Evolutionary conservation across 2,329 filamentous ascomycete genomes (phyloP).

Genomic region (Biscogniauxia mediterranea): DNA sequence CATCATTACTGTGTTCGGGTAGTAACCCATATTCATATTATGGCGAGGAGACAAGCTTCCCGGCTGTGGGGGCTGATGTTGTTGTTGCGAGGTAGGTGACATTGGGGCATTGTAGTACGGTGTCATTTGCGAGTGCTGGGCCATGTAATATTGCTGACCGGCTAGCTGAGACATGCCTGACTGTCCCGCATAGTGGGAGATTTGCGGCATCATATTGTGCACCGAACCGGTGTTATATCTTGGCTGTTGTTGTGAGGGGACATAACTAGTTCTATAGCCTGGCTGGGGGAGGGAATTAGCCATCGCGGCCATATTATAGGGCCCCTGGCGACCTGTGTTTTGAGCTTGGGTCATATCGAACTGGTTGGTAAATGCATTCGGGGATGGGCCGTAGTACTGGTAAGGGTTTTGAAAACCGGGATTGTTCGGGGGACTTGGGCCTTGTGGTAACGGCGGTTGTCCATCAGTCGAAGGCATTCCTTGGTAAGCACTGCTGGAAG

Average conservation of each 20-base stretch:
- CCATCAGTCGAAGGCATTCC: slow-evolving; percentile 22
- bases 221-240: slow-evolving; percentile 34
- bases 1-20: slow-evolving; percentile 43
- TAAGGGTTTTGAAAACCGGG: slow-evolving; percentile 30
- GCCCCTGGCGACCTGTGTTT: slow-evolving; percentile 30
- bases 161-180: slow-evolving; percentile 37
- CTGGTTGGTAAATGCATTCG: slow-evolving; percentile 42
- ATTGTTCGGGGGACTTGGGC: slow-evolving; percentile 21
- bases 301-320: slow-evolving; percentile 50
- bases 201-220: slow-evolving; percentile 39
- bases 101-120: slow-evolving; percentile 44
- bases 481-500: slow-evolving; percentile 17
- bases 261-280: slow-evolving; percentile 39
- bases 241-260: slow-evolving; percentile 34
- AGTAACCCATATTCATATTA: slow-evolving; percentile 40
- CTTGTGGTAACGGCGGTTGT: slow-evolving; percentile 19
- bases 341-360: slow-evolving; percentile 40
- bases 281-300: slow-evolving; percentile 42
- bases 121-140: slow-evolving; percentile 42
- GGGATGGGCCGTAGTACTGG: slow-evolving; percentile 32
- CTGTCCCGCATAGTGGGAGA: slow-evolving; percentile 41
- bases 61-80: slow-evolving; percentile 20
- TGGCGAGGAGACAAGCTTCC: slow-evolving; percentile 35
- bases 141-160: slow-evolving; percentile 48
- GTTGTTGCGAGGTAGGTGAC: slow-evolving; percentile 34